Base-by-base conservation (phyloP, 108 stramenopile genomes). In the Discostella pseudostelligera region DNA sequence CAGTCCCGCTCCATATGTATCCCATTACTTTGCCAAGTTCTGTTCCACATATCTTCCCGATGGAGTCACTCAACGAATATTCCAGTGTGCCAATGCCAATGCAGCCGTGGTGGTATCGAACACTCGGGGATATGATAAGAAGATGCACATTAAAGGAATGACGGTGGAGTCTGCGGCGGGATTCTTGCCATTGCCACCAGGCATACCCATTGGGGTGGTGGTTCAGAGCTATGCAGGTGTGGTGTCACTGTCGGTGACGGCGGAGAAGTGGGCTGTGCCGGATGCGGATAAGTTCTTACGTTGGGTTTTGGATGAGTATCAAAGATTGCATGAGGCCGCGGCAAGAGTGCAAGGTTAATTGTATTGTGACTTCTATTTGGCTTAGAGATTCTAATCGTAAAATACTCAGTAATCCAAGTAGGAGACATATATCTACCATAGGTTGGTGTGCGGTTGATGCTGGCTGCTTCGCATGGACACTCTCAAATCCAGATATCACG, bases 151-250 rank as follows among this genome's bases (percentile, higher is more conserved):
- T 13, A 70, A 65, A 40, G 90, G 90, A 9, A 81, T 87, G 36
- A 24, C 62, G 9, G 77, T 95, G 6, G 80, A 90, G 67, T 55
- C 80, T 4, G 75, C 79, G 13, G 69, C 83, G n/a, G 90, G 89
- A 28, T 95, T 95, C 59, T 36, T 92, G 14, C 93, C 93, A 2
- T 61, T 91, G 17, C 93, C 93, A 1, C 90, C 93, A 0, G 87
- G 89, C 19, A 80, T 94, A 44, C 88, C 90, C 1, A 71, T 90
- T 24, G 92, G 92, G 16, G 69, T 89, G 20, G 86, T 88, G 6
- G 85, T 95, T 20, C 78, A 68, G 45, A 82, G 78, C 44, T 94
- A 94, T 68, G 76, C 79, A 17, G 76, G 85, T 8, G 37, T 49
- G 11, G 53, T 89, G 11, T 76, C 83, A 6, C 64, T 94, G 3